These are phyloP conservation scores for Aquilaria sinensis DNA, from an alignment of 345 rosid species.

Conservation along the genomic window DNA sequence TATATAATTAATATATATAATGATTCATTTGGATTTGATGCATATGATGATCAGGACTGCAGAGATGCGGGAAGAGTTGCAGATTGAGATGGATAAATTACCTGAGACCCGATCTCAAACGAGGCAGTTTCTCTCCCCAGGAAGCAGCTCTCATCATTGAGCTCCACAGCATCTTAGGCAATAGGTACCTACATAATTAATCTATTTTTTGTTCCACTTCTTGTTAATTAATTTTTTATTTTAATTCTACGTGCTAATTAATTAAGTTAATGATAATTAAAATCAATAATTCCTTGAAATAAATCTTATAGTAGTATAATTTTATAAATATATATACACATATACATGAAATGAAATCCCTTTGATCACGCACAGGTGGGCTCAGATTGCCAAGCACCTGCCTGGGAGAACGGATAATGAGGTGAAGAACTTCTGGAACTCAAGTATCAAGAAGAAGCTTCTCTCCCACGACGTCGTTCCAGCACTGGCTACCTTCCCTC, in stretches of 20 bases:
- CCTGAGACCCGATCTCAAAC: slow-evolving; percentile 86
- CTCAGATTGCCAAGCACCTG: slow-evolving; percentile 80
- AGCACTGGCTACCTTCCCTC: slow-evolving; percentile 25
- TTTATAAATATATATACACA: too few species aligned
- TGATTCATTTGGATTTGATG: slow-evolving; percentile 2
- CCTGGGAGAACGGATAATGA: slow-evolving; percentile 96
- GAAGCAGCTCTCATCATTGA: slow-evolving; percentile 93
- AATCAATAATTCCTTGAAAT: too few species aligned
- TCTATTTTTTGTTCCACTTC: not conserved
- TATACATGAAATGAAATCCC: not conserved
- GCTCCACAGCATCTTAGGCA: slow-evolving; percentile 90
- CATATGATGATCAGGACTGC: slow-evolving; percentile 44
- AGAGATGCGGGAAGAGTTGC: slow-evolving; percentile 98
- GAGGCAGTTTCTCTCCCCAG: slow-evolving; percentile 94
- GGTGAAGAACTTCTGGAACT: slow-evolving; percentile 95
- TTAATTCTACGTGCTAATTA: not conserved
- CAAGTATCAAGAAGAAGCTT: slow-evolving; percentile 83
- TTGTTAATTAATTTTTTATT: not conserved
- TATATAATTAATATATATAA: too few species aligned
- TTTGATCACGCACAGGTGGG: slow-evolving; percentile 48
- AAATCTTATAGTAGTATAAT: not conserved
- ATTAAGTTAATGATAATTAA: too few species aligned
- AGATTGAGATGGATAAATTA: slow-evolving; percentile 97
- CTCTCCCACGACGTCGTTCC: slow-evolving; percentile 47
- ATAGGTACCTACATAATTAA: slow-evolving; percentile 44